phyloP scores from a whole-genome alignment of 768 basidiomycete species.

The Tephrocybe sp. region DNA sequence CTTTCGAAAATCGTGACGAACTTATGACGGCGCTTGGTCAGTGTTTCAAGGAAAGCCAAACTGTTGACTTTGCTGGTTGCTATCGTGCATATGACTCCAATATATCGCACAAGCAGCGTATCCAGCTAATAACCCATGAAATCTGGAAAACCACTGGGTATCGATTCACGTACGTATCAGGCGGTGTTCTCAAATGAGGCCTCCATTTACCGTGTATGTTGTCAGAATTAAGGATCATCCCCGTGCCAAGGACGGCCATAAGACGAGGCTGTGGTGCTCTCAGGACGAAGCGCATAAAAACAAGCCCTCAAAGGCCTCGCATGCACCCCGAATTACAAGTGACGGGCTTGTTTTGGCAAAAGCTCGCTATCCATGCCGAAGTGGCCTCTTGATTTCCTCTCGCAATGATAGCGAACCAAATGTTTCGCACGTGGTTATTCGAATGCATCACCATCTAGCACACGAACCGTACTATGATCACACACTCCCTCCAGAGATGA shows the following conservation, averaged over 20 bases:
- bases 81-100: slow-evolving; percentile 31
- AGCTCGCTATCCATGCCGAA: slow-evolving; percentile 41
- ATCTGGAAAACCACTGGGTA: slow-evolving; percentile 50
- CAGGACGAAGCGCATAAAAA: slow-evolving; percentile 45
- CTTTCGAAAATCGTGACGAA: slow-evolving; percentile 27
- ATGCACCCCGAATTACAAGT: slow-evolving; percentile 34
- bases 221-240: slow-evolving; percentile 49
- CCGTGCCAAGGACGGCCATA: slow-evolving; percentile 43
- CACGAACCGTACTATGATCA: slow-evolving; percentile 43
- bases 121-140: slow-evolving; percentile 39
- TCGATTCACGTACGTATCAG: slow-evolving; percentile 41
- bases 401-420: slow-evolving; percentile 26
- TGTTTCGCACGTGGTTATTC: slow-evolving; percentile 32
- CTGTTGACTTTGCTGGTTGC: slow-evolving; percentile 42
- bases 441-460: slow-evolving; percentile 42
- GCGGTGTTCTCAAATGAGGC: not conserved
- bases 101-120: slow-evolving; percentile 38
- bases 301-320: slow-evolving; percentile 33
- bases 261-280: slow-evolving; percentile 50
- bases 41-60: slow-evolving; percentile 29
- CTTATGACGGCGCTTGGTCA: slow-evolving; percentile 32
- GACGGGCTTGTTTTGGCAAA: slow-evolving; percentile 39
- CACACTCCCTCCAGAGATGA: slow-evolving; percentile 34
- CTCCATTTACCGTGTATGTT: not conserved
- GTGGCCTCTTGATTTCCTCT: slow-evolving; percentile 45